phyloP scores from a whole-genome alignment of 2,329 filamentous ascomycete species.

The Eutypa lata region DNA sequence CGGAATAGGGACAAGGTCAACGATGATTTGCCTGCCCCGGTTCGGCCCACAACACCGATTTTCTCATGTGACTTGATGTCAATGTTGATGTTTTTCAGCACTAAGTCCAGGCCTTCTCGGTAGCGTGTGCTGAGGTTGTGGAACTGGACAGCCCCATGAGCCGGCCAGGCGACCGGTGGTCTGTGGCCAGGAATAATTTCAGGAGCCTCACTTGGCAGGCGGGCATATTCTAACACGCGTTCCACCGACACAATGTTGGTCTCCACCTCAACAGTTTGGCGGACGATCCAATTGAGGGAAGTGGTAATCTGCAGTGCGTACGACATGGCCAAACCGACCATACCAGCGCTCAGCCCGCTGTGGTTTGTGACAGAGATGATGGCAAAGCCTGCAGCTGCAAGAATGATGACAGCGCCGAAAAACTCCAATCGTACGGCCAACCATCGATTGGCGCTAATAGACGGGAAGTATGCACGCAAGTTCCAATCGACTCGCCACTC shows the following conservation, averaged over 20 bases:
- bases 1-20: constrained; percentile 90
- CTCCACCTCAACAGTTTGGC: constrained; percentile 98
- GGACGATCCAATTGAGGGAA: constrained; percentile 97
- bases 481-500: constrained; percentile 98
- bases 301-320: constrained; percentile 97
- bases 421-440: constrained; percentile 92
- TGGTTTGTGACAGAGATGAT: constrained; percentile 75
- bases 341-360: constrained; percentile 62
- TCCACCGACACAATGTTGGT: constrained; percentile 99
- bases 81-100: constrained; percentile 88
- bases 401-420: constrained; percentile 89
- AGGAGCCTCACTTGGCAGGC: constrained; percentile 86
- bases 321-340: constrained; percentile 92
- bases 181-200: constrained; percentile 88
- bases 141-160: constrained; percentile 83
- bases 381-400: constrained; percentile 78
- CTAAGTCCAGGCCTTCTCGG: constrained; percentile 82
- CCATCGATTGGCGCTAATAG: constrained; percentile 92
- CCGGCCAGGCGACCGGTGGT: constrained; percentile 87
- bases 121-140: constrained; percentile 94
- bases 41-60: constrained; percentile 94
- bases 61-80: constrained; percentile 96
- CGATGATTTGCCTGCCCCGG: constrained; percentile 93
- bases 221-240: constrained; percentile 92
- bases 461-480: constrained; percentile 90